Conservation (phyloP, 2,329 filamentous ascomycete species). For the Fusarium caatingaense region DNA sequence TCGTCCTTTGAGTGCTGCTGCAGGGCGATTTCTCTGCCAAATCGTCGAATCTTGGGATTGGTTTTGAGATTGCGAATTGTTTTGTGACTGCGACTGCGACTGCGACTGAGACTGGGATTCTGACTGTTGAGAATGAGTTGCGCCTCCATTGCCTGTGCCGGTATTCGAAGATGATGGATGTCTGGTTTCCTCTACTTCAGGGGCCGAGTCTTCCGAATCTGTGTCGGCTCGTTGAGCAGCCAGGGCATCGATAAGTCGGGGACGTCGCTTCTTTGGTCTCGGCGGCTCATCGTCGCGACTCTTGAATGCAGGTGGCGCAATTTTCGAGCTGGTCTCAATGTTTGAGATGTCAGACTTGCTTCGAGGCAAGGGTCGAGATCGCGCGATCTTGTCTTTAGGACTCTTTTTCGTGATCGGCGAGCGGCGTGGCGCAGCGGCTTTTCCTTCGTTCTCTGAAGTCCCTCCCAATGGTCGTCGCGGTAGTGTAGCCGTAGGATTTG, state of each 20-base stretch:
- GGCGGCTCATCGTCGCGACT: constrained; percentile 5
- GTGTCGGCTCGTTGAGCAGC: constrained; percentile 54
- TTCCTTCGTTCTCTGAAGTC: constrained; percentile 8
- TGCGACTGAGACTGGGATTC: constrained; percentile 10
- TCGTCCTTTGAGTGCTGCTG: constrained; percentile 44
- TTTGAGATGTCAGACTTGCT: constrained; percentile 17
- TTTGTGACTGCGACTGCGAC: constrained; percentile 29
- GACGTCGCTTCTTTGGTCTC: constrained; percentile 34
- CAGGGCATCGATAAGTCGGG: constrained; percentile 58
- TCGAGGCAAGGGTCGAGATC: constrained; percentile 15
- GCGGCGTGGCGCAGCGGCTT: constrained; percentile 1
- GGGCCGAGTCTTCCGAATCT: constrained; percentile 44
- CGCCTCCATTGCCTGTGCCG: constrained; percentile 26
- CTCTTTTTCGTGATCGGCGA: constrained; percentile 15
- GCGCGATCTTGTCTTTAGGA: constrained; percentile 7
- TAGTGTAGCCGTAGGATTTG: constrained; percentile 22
- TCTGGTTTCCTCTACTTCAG: constrained; percentile 12
- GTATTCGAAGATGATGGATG: constrained; percentile 26
- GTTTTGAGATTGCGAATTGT: constrained; percentile 23
- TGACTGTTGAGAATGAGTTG: constrained; percentile 39
- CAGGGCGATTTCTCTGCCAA: constrained; percentile 45
- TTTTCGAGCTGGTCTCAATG: constrained; percentile 1
- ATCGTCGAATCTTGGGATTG: constrained; percentile 34
- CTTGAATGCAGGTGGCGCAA: constrained; percentile 3
- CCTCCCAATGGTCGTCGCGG: constrained; percentile 18